phyloP scores from a whole-genome alignment of 2,329 filamentous ascomycete genomes.

The Aspergillus awamori region DNA sequence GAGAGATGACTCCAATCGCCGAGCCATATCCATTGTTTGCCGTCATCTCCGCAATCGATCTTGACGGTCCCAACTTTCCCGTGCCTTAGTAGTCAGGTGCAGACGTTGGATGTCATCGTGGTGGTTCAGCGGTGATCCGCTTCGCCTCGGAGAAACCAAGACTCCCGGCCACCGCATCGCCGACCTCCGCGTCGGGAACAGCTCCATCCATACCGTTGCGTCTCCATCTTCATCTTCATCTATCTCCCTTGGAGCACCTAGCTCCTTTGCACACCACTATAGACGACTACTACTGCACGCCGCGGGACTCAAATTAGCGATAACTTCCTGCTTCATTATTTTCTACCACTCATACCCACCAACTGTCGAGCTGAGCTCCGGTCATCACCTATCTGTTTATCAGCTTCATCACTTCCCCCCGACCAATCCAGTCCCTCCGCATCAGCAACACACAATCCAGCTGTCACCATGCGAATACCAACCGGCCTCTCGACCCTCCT shows the following conservation, averaged over 20 bases:
- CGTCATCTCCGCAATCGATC: neutral
- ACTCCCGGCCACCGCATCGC: slow-evolving; percentile 23
- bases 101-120: neutral
- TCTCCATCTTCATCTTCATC: neutral
- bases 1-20: neutral
- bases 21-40: neutral
- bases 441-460: slow-evolving; percentile 1
- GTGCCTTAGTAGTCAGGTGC: neutral
- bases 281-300: neutral
- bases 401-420: neutral
- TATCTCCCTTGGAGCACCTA: no score
- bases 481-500: slow-evolving; percentile 29
- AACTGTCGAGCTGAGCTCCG: slow-evolving; percentile 15
- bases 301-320: neutral
- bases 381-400: slow-evolving; percentile 12
- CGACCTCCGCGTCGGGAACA: slow-evolving; percentile 20
- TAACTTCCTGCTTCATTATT: neutral
- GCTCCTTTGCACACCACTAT: neutral
- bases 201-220: slow-evolving; percentile 12
- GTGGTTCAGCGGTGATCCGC: neutral
- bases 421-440: slow-evolving; percentile 3
- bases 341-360: neutral
- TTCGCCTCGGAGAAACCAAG: slow-evolving; percentile 33
- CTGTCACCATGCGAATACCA: slow-evolving; percentile 38
- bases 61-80: neutral